Evolutionary conservation across 169 alveolate species (phyloP).

Genomic region (Plasmodium fragile): DNA sequence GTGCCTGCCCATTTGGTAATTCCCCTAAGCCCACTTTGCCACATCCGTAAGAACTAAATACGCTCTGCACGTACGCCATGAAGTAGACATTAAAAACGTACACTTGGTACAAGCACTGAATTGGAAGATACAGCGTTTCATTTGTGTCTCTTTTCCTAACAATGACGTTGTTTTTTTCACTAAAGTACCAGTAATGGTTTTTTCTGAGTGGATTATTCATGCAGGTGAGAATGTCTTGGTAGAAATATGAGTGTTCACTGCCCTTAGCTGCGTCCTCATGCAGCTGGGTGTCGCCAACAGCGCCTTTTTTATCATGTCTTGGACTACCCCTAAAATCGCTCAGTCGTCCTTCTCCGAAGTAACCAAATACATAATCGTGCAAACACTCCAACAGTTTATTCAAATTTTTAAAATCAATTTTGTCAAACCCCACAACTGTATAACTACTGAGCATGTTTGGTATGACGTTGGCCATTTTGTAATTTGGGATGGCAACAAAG

Average conservation of each 20-base stretch:
- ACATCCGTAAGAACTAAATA: neutral
- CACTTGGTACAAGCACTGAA: conserved; percentile 46
- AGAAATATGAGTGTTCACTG: neutral
- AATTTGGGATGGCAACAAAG: conserved; percentile 20
- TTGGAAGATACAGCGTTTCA: conserved; percentile 25
- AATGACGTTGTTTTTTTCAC: conserved; percentile 24
- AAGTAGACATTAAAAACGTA: conserved; percentile 54
- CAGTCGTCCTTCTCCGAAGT: neutral
- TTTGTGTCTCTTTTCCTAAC: neutral
- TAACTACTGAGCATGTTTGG: conserved; percentile 33
- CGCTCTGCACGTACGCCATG: conserved; percentile 7
- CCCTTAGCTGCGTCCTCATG: neutral
- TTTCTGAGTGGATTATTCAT: conserved; percentile 24
- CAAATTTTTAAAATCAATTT: conserved; percentile 56
- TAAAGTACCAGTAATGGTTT: conserved; percentile 59
- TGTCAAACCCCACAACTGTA: conserved; percentile 34
- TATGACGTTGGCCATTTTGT: conserved; percentile 36
- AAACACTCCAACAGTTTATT: conserved; percentile 40
- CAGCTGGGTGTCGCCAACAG: neutral
- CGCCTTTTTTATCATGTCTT: neutral
- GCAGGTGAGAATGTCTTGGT: neutral
- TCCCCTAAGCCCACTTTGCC: neutral
- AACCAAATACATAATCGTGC: conserved; percentile 38
- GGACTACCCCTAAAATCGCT: neutral
- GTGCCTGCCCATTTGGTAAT: neutral